phyloP scores from a whole-genome alignment of 1,284 basidiomycete species.

The Rhodotorula mucilaginosa region DNA sequence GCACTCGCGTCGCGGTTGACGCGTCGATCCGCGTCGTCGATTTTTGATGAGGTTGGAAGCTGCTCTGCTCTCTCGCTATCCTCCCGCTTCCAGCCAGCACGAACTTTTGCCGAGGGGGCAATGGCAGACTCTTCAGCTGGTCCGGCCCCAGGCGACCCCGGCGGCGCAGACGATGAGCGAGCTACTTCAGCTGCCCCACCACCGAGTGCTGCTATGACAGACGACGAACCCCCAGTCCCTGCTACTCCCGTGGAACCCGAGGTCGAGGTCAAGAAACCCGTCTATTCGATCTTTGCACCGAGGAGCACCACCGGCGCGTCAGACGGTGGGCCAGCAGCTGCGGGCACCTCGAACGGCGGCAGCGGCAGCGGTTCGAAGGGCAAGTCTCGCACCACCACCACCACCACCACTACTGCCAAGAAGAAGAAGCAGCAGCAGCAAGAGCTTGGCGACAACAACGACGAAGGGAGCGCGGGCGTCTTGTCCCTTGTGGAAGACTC shows the following conservation, averaged over 20 bases:
- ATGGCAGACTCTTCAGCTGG: background rate
- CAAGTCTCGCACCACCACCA: background rate
- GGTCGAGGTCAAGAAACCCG: background rate
- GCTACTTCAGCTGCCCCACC: background rate
- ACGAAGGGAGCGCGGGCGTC: background rate
- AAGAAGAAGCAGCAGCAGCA: background rate
- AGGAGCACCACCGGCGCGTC: background rate
- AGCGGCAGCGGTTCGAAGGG: background rate
- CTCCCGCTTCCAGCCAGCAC: background rate
- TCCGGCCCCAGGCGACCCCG: background rate
- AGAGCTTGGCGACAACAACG: background rate
- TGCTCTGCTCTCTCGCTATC: background rate
- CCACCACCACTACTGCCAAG: background rate
- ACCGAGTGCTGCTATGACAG: background rate
- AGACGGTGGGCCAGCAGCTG: no score
- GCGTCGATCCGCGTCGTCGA: no score
- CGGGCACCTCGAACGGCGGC: background rate
- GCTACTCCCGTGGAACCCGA: background rate
- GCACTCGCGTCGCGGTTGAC: no score
- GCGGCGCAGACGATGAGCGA: background rate
- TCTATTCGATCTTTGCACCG: slow-evolving; percentile 3
- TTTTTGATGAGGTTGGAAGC: no score
- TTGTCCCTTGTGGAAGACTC: background rate
- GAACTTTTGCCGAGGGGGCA: background rate
- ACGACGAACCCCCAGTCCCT: background rate